Evolutionary conservation across 371 early-diverging fungal genomes (phyloP).

Genomic region (Saksenaea oblongispora): DNA sequence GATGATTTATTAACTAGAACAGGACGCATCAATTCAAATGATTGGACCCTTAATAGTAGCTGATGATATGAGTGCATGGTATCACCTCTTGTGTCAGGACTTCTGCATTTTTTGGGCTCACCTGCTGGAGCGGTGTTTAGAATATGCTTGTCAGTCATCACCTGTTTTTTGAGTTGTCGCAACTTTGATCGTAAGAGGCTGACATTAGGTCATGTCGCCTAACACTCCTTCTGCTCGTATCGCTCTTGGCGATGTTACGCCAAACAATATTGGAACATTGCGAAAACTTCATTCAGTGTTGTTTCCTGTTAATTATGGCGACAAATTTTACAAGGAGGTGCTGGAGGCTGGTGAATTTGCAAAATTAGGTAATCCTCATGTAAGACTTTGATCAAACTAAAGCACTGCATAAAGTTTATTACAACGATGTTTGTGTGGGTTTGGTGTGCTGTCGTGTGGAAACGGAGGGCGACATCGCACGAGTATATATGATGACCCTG

Average conservation of each 20-base stretch:
- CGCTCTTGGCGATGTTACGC: constrained; percentile 66
- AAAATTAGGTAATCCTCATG: constrained; percentile 58
- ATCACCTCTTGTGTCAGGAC: too few species aligned
- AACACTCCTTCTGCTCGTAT: constrained; percentile 25
- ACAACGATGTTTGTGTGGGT: constrained; percentile 77
- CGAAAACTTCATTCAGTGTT: constrained; percentile 76
- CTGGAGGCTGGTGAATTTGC: constrained; percentile 71
- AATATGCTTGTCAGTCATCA: too few species aligned
- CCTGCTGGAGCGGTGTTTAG: too few species aligned
- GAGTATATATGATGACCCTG: constrained; percentile 93
- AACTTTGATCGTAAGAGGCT: not conserved
- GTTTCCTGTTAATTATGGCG: constrained; percentile 87
- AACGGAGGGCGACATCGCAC: constrained; percentile 32
- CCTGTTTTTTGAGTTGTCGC: too few species aligned
- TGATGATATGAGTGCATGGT: too few species aligned
- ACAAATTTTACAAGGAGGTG: constrained; percentile 80
- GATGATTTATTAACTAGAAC: too few species aligned
- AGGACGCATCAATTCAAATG: too few species aligned
- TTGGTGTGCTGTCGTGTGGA: constrained; percentile 88
- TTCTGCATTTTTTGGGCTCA: too few species aligned
- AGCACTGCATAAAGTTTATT: constrained; percentile 56
- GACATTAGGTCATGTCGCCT: not conserved
- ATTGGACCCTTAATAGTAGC: too few species aligned
- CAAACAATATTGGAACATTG: constrained; percentile 70
- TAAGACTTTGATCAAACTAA: not conserved